Evolutionary conservation across 768 basidiomycete genomes (phyloP).

Genomic region (Pleurotus giganteus): DNA sequence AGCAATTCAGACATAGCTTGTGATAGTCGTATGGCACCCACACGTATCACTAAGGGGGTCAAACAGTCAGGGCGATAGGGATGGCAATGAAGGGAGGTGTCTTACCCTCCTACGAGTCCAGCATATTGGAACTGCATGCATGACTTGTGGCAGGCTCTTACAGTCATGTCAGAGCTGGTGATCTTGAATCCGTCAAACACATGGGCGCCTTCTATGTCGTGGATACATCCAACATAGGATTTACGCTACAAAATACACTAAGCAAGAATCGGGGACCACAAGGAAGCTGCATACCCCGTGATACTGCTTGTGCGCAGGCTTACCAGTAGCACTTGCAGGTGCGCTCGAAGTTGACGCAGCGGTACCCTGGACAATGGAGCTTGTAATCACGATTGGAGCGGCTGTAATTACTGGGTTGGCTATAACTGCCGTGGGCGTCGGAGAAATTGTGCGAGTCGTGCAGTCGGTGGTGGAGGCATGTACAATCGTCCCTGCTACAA

Average conservation of each 20-base stretch:
- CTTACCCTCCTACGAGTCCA: constrained; percentile 6
- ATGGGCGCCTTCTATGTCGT: constrained; percentile 3
- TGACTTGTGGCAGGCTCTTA: not conserved
- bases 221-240: constrained; percentile 5
- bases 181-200: not conserved
- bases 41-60: not conserved
- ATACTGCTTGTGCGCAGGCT: not conserved
- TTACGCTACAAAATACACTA: not conserved
- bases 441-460: not conserved
- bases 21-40: not conserved
- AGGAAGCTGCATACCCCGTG: not conserved
- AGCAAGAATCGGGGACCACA: not conserved
- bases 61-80: not conserved
- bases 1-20: not conserved
- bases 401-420: not conserved
- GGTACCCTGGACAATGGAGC: not conserved
- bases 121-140: constrained; percentile 3
- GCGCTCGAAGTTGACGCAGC: constrained; percentile 2
- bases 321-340: not conserved
- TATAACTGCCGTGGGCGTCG: not conserved
- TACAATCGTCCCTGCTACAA: not conserved
- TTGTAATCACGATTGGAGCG: not conserved
- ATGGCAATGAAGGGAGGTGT: not conserved
- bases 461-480: constrained; percentile 7
- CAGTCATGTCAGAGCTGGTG: not conserved